Evolutionary conservation across 2,329 filamentous ascomycete species (phyloP), one percentile per base, ranked within the genome.

Genomic region (Aspergillus nomiae): DNA sequence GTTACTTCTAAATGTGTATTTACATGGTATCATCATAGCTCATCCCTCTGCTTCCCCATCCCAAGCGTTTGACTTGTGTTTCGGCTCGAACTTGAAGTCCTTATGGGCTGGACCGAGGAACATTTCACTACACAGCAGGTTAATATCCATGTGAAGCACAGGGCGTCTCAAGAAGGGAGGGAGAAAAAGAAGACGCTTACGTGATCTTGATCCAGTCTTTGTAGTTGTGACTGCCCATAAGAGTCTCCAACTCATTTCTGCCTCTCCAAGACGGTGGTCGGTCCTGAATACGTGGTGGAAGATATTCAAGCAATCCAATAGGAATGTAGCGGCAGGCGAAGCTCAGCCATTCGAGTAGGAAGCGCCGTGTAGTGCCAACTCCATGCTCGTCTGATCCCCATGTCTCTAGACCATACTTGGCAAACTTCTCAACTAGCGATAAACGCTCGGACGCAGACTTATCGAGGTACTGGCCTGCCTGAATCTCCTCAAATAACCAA

Each of bases 181-280:
- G 7, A 41, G 16, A n/a, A 41, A 41, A 41, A 41, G 38, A 41
- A 41, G 58, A 64, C 36, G 84, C 88, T 77, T 86, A 95, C 93
- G 90, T 96, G 73, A 99, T 96, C 83, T 97, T 98, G 77, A 99
- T 93, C 95, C 95, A 99, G 78, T 99, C 95, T 81, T 90, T 91
- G 81, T 96, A 97, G 79, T 98, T 93, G 67, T 88, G 87, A 79
- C 93, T 97, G 16, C 89, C 90, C 80, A 99, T 85, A 68, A 99
- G 81, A n/a, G 92, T 96, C 85, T 99, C 95, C 74, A 99, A 79
- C 59, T 99, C 95, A 78, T 95, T 90, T 63, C 95, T 85, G 24
- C 94, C 94, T 70, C 83, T 86, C 75, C 91, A 99, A 53, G 88
- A 87, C 7, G 94, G 94, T 55, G 95, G 92, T 24, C 95, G 85